Evolutionary conservation across 768 basidiomycete species (phyloP).

Genomic region (Hypsizygus marmoreus): DNA sequence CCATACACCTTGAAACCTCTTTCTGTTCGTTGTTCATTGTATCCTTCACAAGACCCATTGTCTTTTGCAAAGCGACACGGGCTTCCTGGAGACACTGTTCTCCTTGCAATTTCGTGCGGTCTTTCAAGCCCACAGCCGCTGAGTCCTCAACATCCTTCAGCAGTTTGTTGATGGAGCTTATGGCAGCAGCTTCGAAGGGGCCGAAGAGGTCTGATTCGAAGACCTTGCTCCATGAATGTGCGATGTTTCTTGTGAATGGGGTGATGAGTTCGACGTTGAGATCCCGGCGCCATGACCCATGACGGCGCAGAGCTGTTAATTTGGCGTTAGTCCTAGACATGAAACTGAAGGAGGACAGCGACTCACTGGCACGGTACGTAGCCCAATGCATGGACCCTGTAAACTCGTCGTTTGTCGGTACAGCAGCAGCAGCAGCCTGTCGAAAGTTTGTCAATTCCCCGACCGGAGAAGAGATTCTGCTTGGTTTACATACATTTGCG

Average conservation of each 20-base stretch:
- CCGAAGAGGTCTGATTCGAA: slow-evolving; percentile 61
- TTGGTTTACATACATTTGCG: slow-evolving; percentile 38
- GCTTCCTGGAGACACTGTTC: slow-evolving; percentile 55
- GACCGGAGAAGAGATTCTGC: neutral
- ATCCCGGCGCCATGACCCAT: slow-evolving; percentile 57
- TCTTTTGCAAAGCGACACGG: slow-evolving; percentile 46
- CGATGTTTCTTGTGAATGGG: slow-evolving; percentile 62
- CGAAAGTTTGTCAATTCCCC: neutral
- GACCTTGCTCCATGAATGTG: slow-evolving; percentile 57
- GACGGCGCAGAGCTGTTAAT: slow-evolving; percentile 47
- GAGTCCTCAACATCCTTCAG: slow-evolving; percentile 54
- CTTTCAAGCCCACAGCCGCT: slow-evolving; percentile 53
- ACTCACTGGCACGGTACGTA: slow-evolving; percentile 59
- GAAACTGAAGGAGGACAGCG: neutral
- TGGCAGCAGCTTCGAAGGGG: slow-evolving; percentile 42
- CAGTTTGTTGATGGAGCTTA: slow-evolving; percentile 40
- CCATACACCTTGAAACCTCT: slow-evolving; percentile 57
- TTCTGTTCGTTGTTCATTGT: slow-evolving; percentile 58
- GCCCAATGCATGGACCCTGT: slow-evolving; percentile 59
- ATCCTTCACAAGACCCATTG: slow-evolving; percentile 48
- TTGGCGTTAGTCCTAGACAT: neutral
- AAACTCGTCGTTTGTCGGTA: slow-evolving; percentile 51
- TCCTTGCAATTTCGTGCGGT: slow-evolving; percentile 51
- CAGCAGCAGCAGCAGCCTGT: slow-evolving; percentile 45
- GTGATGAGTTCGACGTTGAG: slow-evolving; percentile 59